Evolutionary conservation across 1,139 yeast species (phyloP).

Genomic region (Yamadazyma dendronema): DNA sequence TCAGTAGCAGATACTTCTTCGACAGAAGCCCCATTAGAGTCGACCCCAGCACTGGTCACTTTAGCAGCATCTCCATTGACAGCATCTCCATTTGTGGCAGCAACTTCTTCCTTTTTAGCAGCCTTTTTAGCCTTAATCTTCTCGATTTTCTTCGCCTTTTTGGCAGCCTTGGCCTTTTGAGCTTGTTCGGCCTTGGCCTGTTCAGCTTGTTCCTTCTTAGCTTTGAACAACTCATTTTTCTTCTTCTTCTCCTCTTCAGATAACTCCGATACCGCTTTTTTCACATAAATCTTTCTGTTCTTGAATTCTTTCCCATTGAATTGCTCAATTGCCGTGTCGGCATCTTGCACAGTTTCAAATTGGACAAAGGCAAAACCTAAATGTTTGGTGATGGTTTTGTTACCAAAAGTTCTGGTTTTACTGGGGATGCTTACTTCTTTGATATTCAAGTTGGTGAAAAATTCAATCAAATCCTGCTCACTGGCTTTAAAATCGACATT

Average conservation of each 20-base stretch:
- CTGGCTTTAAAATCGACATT: conserved; percentile 53
- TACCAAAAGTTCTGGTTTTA: conserved; percentile 32
- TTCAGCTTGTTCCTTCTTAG: conserved; percentile 24
- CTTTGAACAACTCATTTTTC: conserved; percentile 36
- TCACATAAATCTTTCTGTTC: conserved; percentile 48
- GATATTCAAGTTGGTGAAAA: conserved; percentile 38
- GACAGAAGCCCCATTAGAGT: conserved; percentile 5
- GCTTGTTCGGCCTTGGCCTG: conserved; percentile 7
- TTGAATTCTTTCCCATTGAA: conserved; percentile 46
- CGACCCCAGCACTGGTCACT: not conserved
- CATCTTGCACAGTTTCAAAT: conserved; percentile 47
- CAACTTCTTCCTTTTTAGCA: conserved; percentile 14
- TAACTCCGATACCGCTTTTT: conserved; percentile 53
- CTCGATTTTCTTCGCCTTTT: conserved; percentile 1
- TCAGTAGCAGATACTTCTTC: conserved; percentile 15
- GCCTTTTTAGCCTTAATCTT: not conserved
- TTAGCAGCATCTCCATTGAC: not conserved
- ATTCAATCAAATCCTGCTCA: conserved; percentile 49
- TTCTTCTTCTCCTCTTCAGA: conserved; percentile 46
- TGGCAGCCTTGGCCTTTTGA: conserved; percentile 10
- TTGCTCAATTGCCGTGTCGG: conserved; percentile 45
- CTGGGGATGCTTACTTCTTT: conserved; percentile 43
- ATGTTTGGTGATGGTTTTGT: conserved; percentile 34
- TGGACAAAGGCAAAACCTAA: conserved; percentile 58
- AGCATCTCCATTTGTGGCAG: conserved; percentile 2